phyloP scores from a whole-genome alignment of 2,329 filamentous ascomycete species.

The Epicoccum sorghinum region DNA sequence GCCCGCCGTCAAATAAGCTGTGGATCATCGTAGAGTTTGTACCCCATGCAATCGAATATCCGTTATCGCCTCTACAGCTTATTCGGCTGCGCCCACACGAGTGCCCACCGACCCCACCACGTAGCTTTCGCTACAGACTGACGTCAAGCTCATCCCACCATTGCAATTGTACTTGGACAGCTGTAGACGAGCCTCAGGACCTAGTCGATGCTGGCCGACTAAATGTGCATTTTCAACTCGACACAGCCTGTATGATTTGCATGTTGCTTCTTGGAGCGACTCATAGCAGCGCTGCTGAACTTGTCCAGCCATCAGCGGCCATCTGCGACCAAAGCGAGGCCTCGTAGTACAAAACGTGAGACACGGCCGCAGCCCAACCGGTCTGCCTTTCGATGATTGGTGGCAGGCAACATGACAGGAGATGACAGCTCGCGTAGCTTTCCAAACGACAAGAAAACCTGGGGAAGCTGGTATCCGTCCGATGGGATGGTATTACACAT shows the following conservation, averaged over 20 bases:
- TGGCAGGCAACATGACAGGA: slow-evolving; percentile 3
- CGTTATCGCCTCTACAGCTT: not conserved
- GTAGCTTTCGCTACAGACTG: no score
- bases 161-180: no score
- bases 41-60: not conserved
- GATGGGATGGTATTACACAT: slow-evolving; percentile 16
- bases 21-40: slow-evolving; percentile 12
- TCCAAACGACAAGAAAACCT: slow-evolving; percentile 9
- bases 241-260: not conserved
- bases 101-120: no score
- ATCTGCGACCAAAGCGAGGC: slow-evolving; percentile 8
- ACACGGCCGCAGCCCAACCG: slow-evolving; percentile 10
- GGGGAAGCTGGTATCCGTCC: slow-evolving; percentile 31
- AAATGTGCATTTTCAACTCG: not conserved
- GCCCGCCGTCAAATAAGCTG: slow-evolving; percentile 4
- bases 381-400: slow-evolving; percentile 3
- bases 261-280: not conserved
- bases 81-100: not conserved
- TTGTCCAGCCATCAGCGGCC: slow-evolving; percentile 5
- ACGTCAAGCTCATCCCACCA: no score
- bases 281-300: slow-evolving; percentile 2
- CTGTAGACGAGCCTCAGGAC: no score
- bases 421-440: slow-evolving; percentile 24
- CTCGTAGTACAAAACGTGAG: slow-evolving; percentile 17
- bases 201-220: not conserved